phyloP scores from a whole-genome alignment of 768 basidiomycete genomes.

The Trametes punicea region DNA sequence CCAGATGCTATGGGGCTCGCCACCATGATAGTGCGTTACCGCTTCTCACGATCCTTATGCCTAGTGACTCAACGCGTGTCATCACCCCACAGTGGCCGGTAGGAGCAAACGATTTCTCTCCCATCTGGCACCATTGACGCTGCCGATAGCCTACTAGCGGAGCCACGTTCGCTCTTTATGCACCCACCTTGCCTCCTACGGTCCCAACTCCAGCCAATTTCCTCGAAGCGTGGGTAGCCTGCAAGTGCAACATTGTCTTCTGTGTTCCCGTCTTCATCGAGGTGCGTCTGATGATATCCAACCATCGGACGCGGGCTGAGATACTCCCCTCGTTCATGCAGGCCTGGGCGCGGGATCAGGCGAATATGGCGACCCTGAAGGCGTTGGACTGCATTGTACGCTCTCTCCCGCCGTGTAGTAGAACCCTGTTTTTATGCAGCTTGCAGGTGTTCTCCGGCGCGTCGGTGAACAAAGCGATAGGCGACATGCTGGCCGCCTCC shows the following conservation, averaged over 20 bases:
- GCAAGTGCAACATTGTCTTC: slow-evolving; percentile 13
- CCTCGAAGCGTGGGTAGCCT: slow-evolving; percentile 1
- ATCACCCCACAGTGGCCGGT: neutral
- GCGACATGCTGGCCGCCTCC: neutral
- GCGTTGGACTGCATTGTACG: slow-evolving; percentile 16
- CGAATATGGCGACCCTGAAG: neutral
- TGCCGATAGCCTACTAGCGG: neutral
- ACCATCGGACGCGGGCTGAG: too few species aligned
- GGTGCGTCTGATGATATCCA: neutral
- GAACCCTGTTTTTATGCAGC: neutral
- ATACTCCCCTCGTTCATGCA: too few species aligned
- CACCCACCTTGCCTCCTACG: neutral
- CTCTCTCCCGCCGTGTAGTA: neutral
- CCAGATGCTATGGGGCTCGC: slow-evolving; percentile 5
- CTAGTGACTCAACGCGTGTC: too few species aligned
- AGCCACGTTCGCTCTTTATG: slow-evolving; percentile 8
- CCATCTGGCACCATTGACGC: neutral
- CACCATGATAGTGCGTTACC: neutral
- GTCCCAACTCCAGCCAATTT: slow-evolving; percentile 15
- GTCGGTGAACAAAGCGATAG: slow-evolving; percentile 1
- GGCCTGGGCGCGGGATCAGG: slow-evolving; percentile 10
- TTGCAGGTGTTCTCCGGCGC: slow-evolving; percentile 1
- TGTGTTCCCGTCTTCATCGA: slow-evolving; percentile 18
- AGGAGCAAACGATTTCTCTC: neutral
- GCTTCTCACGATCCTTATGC: neutral